These are phyloP conservation scores for Fusarium pininemorale DNA, from an alignment of 2,329 filamentous ascomycete genomes.

Conservation along the genomic window DNA sequence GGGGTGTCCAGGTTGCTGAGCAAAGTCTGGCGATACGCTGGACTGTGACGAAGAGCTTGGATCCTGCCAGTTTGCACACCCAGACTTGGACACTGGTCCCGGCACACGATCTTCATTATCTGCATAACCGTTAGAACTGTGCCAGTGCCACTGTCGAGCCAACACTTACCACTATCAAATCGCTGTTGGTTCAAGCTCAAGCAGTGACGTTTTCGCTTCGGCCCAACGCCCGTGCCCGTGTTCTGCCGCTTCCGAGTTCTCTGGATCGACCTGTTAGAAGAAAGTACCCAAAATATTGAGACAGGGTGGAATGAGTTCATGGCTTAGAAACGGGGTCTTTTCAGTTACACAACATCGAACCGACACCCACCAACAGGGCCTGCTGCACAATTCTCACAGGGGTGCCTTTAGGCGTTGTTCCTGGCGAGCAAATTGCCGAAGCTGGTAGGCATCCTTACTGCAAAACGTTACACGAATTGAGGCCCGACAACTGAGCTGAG, in stretches of 20 bases:
- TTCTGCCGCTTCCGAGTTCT: conserved; percentile 13
- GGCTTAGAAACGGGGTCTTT: conserved; percentile 3
- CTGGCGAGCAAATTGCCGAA: conserved; percentile 1
- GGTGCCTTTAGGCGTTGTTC: conserved; percentile 3
- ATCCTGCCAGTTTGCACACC: neutral
- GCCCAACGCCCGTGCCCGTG: conserved; percentile 6
- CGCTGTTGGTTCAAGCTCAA: conserved; percentile 24
- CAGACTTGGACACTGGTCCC: neutral
- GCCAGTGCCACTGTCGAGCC: neutral
- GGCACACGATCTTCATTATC: neutral
- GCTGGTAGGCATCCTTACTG: neutral
- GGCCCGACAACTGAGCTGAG: neutral
- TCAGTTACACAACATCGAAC: conserved; percentile 24
- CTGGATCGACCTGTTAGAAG: conserved; percentile 25
- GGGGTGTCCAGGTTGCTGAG: neutral
- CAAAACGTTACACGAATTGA: neutral
- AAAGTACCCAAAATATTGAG: neutral
- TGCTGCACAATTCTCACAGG: conserved; percentile 14
- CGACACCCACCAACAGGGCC: conserved; percentile 10
- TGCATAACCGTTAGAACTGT: conserved; percentile 2
- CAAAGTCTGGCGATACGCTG: neutral
- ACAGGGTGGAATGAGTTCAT: neutral
- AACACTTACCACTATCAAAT: neutral
- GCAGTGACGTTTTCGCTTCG: conserved; percentile 23
- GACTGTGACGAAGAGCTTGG: neutral